Base-by-base conservation (phyloP, 1,284 basidiomycete species). In the Trichosporon ovoides region DNA sequence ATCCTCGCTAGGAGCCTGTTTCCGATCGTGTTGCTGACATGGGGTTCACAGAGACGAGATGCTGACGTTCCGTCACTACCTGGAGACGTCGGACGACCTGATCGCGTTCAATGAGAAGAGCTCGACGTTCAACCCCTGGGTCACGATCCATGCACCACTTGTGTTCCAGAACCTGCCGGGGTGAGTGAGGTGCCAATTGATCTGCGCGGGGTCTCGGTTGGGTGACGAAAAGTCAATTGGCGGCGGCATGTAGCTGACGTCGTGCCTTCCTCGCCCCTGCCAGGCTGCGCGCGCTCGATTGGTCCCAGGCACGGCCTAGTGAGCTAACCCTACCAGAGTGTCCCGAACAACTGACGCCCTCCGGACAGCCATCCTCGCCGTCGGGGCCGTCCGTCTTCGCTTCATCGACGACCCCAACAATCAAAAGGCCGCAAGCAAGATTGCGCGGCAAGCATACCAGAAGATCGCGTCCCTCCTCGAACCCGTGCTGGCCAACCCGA, bases 91-190 rank as follows among this genome's bases (percentile, higher is more conserved):
- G 5, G 69, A 72, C 18, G 67, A 72, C 36, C 68, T 73, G 38
- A 74, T 75, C 60, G 67, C 73, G 28, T 73, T 73, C 14, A 69
- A 69, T 51, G 36, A 56, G 2, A 58, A 60, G 38, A 53, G 50
- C 37, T 54, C 52, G 37, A 68, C 70, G 3, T 74, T 71, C 64
- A 74, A 75, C 57, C 73, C 73, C 0, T 75, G 73, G 73, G 56
- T 75, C 11, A 59, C 60, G 12, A 61, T 72, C 5, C 73, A 75
- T 52, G 72, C 72, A 1, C 68, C 72, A 4, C 58, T 73, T 7
- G 71, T 71, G 1, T 71, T 75, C 56, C 65, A 58, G 12, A 62
- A 69, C 40, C 59, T 65, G 2, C 73, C 71, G 6, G 68, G 68
- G 69, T 72, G 70, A n/a, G 19, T 14, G 9, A 34, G 14, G 14